Percentiles rank a stretch among this genome's conserved stretches.
Conservation (phyloP, 1,139 yeast species). For the Blastobotrys indianensis region DNA sequence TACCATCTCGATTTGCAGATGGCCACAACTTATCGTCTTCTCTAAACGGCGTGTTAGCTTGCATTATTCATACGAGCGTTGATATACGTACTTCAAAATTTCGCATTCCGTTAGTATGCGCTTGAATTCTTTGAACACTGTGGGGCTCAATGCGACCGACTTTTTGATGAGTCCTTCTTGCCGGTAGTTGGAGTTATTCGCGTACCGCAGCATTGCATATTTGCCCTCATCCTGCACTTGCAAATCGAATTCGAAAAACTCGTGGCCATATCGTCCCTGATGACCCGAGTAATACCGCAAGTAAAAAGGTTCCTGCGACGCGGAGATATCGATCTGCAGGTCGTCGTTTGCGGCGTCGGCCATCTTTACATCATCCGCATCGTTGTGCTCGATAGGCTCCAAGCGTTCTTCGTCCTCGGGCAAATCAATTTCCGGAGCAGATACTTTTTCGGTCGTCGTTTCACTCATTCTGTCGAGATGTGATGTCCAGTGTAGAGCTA, state of each 20-base stretch:
- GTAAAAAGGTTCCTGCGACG: conserved; percentile 32
- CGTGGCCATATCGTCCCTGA: conserved; percentile 43
- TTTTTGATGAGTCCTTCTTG: conserved; percentile 40
- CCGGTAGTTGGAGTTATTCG: conserved; percentile 44
- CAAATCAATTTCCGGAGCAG: too few species aligned
- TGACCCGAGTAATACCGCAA: conserved; percentile 42
- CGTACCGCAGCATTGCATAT: conserved; percentile 39
- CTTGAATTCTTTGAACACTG: conserved; percentile 35
- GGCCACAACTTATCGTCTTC: conserved; percentile 44
- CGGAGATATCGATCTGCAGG: conserved; percentile 9
- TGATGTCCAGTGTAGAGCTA: too few species aligned
- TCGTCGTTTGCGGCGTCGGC: conserved; percentile 2
- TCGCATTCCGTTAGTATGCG: conserved; percentile 38
- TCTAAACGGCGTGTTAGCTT: conserved; percentile 11
- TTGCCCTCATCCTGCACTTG: conserved; percentile 31
- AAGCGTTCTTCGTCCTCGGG: too few species aligned
- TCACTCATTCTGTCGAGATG: background rate
- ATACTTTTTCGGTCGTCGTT: background rate
- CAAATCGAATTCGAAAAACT: conserved; percentile 42
- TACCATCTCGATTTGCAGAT: conserved; percentile 38
- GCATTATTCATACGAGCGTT: background rate
- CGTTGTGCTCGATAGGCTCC: conserved; percentile 1
- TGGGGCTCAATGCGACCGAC: conserved; percentile 34
- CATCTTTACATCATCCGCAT: conserved; percentile 3
- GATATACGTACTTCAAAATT: conserved; percentile 28